Conservation (phyloP, 345 rosid species). For the Anacardium occidentale region DNA sequence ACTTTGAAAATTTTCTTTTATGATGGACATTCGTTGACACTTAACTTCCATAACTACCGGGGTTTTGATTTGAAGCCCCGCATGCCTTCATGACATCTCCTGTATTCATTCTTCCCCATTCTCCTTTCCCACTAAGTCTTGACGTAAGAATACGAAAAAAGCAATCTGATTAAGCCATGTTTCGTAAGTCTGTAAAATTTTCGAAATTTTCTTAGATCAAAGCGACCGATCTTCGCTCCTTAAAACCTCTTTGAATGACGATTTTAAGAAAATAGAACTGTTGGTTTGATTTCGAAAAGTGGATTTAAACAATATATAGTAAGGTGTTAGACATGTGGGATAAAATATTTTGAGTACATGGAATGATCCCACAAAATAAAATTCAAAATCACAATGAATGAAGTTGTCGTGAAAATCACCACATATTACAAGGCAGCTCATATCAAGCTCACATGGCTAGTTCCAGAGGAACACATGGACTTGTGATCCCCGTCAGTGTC, state of each 20-base stretch:
- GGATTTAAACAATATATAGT: too few relatives aligned
- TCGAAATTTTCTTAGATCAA: too few relatives aligned
- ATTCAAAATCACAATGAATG: slow-evolving; percentile 20
- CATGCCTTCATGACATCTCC: neutral
- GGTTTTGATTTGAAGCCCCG: neutral
- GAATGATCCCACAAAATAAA: neutral
- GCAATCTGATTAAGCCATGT: too few relatives aligned
- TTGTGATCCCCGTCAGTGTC: neutral
- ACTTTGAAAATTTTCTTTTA: neutral
- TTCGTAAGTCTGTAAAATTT: too few relatives aligned
- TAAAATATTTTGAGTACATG: too few relatives aligned
- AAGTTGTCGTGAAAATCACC: slow-evolving; percentile 28
- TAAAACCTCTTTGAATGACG: too few relatives aligned
- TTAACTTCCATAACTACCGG: slow-evolving; percentile 36
- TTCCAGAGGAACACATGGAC: neutral
- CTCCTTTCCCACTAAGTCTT: neutral
- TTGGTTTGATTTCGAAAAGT: too few relatives aligned
- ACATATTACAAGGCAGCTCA: slow-evolving; percentile 24
- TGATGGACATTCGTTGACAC: slow-evolving; percentile 15
- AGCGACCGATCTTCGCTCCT: too few relatives aligned
- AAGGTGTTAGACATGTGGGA: too few relatives aligned
- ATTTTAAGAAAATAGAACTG: too few relatives aligned
- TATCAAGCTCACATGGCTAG: slow-evolving; percentile 17
- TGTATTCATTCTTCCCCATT: neutral
- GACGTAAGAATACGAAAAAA: too few relatives aligned